A percentile compares a stretch with the other conserved stretches of the same genome.
Evolutionary conservation across 352 stramenopile species (phyloP).

Genomic region (Elongisporangium senticosum): DNA sequence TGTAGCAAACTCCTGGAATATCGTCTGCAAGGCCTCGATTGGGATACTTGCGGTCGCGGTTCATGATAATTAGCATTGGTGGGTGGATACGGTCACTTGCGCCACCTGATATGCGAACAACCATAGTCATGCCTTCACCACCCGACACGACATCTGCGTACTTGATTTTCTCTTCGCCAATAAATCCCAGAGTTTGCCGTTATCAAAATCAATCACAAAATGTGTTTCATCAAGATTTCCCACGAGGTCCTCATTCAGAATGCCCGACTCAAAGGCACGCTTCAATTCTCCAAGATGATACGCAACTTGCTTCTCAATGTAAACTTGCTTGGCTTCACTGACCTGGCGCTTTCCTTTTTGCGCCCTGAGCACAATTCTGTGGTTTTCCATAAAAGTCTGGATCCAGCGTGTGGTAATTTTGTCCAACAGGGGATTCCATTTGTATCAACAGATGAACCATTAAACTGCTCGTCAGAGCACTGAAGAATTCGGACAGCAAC

Average conservation of each 20-base stretch:
- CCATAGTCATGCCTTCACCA: constrained; percentile 24
- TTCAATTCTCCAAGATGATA: constrained; percentile 15
- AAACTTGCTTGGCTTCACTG: constrained; percentile 7
- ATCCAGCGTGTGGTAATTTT: too few species aligned
- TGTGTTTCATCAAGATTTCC: constrained; percentile 28
- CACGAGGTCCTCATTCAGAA: constrained; percentile 13
- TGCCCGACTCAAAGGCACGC: constrained; percentile 10
- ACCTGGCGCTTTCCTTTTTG: constrained; percentile 2
- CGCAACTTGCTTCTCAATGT: constrained; percentile 11
- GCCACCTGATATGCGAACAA: constrained; percentile 15
- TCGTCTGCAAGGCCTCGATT: constrained; percentile 15
- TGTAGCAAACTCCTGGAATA: constrained; percentile 14
- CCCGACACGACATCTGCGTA: constrained; percentile 20
- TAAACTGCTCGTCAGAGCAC: too few species aligned
- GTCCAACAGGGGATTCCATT: too few species aligned
- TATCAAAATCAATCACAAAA: constrained; percentile 20
- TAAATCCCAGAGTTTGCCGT: constrained; percentile 13
- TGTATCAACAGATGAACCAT: too few species aligned
- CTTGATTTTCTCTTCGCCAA: constrained; percentile 15
- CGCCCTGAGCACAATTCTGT: constrained; percentile 9
- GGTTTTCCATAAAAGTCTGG: constrained; percentile 11
- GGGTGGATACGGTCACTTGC: constrained; percentile 8
- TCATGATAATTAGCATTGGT: constrained; percentile 29
- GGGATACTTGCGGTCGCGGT: constrained; percentile 11
- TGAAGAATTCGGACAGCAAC: constrained; percentile 8